A percentile compares a stretch with the other conserved stretches of the same genome.
Conservation (phyloP, 2,329 filamentous ascomycete species). For the Claviceps sp. region DNA sequence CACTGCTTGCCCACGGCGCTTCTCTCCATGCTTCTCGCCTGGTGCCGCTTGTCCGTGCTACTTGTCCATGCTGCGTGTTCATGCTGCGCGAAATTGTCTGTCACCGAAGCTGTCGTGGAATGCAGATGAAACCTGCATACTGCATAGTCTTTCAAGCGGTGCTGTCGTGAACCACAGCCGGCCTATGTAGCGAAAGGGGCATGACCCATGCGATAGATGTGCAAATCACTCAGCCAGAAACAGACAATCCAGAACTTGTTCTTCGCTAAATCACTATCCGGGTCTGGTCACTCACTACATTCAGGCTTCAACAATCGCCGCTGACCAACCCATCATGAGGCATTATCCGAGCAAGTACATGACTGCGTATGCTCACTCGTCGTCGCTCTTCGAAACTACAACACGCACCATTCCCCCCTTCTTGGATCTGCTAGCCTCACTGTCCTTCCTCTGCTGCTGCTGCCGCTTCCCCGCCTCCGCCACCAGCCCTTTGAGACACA, state of each 20-base stretch:
- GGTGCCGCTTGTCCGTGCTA: too few species aligned
- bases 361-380: constrained; percentile 16
- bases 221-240: neutral
- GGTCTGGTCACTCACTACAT: neutral
- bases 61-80: too few species aligned
- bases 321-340: neutral
- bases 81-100: too few species aligned
- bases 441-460: constrained; percentile 25
- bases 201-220: neutral
- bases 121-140: neutral
- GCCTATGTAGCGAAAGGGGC: neutral
- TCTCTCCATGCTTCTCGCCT: neutral
- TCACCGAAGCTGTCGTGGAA: neutral
- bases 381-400: constrained; percentile 26
- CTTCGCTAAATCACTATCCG: neutral
- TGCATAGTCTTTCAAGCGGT: neutral
- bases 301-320: too few species aligned
- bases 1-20: neutral
- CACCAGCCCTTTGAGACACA: constrained; percentile 68
- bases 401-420: constrained; percentile 31
- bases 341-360: neutral
- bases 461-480: constrained; percentile 52
- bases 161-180: neutral
- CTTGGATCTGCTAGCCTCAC: constrained; percentile 27
- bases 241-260: neutral